Evolutionary conservation across 2,329 filamentous ascomycete genomes (phyloP).

Genomic region (Geosmithia putterillii): DNA sequence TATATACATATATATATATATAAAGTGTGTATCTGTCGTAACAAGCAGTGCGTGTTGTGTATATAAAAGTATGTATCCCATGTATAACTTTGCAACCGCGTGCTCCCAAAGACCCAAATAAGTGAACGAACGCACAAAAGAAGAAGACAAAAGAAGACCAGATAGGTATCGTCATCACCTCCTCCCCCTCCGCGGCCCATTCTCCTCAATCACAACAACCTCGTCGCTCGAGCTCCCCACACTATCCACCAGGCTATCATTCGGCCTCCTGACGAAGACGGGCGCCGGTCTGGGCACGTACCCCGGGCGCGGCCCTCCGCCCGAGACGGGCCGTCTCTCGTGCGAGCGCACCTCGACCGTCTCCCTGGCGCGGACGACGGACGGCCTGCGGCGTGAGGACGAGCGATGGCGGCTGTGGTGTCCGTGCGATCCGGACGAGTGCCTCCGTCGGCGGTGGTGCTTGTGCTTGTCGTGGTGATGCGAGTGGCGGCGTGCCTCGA

Average conservation of each 20-base stretch:
- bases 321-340: constrained; percentile 4
- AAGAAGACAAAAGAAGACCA: background rate
- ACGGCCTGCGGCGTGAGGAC: constrained; percentile 5
- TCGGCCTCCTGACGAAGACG: constrained; percentile 12
- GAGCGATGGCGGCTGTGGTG: constrained; percentile 4
- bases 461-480: constrained; percentile 6
- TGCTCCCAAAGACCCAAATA: too few relatives aligned
- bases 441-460: constrained; percentile 5
- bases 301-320: background rate
- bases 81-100: too few relatives aligned
- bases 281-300: constrained; percentile 4
- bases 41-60: too few relatives aligned
- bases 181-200: constrained; percentile 6
- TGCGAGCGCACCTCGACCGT: constrained; percentile 15
- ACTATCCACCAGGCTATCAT: constrained; percentile 4
- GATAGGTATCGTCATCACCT: background rate
- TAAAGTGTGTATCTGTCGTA: too few relatives aligned
- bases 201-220: constrained; percentile 22
- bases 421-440: constrained; percentile 4
- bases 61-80: too few relatives aligned
- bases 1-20: background rate
- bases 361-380: constrained; percentile 10
- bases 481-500: constrained; percentile 4
- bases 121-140: background rate
- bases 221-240: constrained; percentile 16